These are phyloP conservation scores for Fomitopsis palustris DNA, from an alignment of 1,284 basidiomycete genomes.

Conservation along the genomic window DNA sequence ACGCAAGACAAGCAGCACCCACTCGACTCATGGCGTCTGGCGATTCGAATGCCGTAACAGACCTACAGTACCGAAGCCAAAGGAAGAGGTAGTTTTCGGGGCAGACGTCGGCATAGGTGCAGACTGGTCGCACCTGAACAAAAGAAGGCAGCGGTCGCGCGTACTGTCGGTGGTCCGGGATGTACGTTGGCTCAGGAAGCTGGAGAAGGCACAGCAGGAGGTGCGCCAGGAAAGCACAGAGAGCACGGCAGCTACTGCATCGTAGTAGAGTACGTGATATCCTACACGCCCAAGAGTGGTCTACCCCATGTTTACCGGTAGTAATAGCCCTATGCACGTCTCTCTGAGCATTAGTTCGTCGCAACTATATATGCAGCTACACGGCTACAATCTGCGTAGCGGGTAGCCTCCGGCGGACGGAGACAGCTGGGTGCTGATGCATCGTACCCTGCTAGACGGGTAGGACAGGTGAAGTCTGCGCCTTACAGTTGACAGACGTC, in stretches of 20 bases:
- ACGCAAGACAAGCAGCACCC: conserved; percentile 17
- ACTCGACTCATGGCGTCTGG: conserved; percentile 31
- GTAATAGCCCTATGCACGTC: no score
- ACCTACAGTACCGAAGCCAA: conserved; percentile 10
- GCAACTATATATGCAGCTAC: no score
- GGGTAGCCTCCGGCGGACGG: no score
- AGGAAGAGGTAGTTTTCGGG: conserved; percentile 28
- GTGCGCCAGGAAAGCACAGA: not conserved
- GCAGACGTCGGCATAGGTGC: conserved; percentile 47
- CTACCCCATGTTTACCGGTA: no score
- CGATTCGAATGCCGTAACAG: conserved; percentile 32
- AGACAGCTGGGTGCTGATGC: no score
- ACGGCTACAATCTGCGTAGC: no score
- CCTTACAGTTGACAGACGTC: no score
- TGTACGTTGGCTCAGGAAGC: conserved; percentile 29
- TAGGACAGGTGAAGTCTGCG: no score
- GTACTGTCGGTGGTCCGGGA: conserved; percentile 30
- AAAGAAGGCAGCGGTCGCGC: conserved; percentile 41
- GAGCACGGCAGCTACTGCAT: not conserved
- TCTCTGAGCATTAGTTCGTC: no score
- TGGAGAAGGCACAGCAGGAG: conserved; percentile 21
- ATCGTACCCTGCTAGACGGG: no score
- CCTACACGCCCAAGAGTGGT: no score
- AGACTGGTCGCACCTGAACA: conserved; percentile 56
- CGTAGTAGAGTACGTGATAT: not conserved